A percentile compares a stretch with the other conserved stretches of the same genome.
phyloP scores from a whole-genome alignment of 2,329 filamentous ascomycete genomes.

The Teratosphaeria destructans region DNA sequence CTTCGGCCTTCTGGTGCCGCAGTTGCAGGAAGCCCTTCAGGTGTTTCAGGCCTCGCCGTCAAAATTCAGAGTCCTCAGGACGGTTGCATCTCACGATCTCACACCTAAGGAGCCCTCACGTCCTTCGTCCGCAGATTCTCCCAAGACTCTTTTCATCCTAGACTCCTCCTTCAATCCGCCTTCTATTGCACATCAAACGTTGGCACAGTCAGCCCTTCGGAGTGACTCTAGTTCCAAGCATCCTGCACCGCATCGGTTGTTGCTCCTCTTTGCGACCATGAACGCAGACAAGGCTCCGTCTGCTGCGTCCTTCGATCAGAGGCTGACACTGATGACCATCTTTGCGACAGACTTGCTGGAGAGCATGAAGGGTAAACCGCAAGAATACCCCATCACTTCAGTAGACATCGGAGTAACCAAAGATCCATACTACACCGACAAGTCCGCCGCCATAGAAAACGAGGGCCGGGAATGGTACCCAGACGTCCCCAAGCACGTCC shows the following conservation, averaged over 20 bases:
- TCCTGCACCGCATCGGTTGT: conserved; percentile 34
- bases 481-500: conserved; percentile 44
- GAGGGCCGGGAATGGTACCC: conserved; percentile 26
- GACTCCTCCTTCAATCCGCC: conserved; percentile 60
- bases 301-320: conserved; percentile 56
- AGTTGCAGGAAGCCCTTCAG: conserved; percentile 32
- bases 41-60: conserved; percentile 31
- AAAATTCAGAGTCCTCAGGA: conserved; percentile 27
- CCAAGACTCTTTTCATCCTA: conserved; percentile 47
- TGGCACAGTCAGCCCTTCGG: conserved; percentile 44
- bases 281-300: conserved; percentile 58
- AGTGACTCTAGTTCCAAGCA: conserved; percentile 21
- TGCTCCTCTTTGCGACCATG: conserved; percentile 52
- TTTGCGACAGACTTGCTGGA: conserved; percentile 49
- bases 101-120: conserved; percentile 9
- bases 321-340: conserved; percentile 60
- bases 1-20: conserved; percentile 23
- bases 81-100: conserved; percentile 15
- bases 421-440: conserved; percentile 64
- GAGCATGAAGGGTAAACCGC: conserved; percentile 6
- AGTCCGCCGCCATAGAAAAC: conserved; percentile 49
- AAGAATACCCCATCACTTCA: conserved; percentile 16
- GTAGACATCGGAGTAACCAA: conserved; percentile 62
- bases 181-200: conserved; percentile 46
- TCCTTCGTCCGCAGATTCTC: conserved; percentile 11